Conservation (phyloP, 2,329 filamentous ascomycete species). For the Trichoderma lentiforme region DNA sequence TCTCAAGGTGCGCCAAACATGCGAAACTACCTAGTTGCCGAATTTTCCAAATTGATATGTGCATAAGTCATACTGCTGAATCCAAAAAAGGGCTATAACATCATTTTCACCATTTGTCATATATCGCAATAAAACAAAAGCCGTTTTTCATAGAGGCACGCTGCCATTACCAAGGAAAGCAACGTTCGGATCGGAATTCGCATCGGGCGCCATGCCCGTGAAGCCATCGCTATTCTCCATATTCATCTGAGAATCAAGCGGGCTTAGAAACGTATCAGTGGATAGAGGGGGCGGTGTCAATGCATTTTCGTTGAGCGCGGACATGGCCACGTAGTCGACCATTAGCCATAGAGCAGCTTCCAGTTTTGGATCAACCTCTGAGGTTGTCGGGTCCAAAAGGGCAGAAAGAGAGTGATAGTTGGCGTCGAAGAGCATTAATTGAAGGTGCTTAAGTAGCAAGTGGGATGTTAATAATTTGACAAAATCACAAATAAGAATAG, state of each 20-base stretch:
- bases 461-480: slow-evolving; percentile 5
- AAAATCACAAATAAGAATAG: neutral
- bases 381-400: neutral
- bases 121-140: neutral
- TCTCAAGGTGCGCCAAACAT: neutral
- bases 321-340: slow-evolving; percentile 16
- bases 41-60: neutral
- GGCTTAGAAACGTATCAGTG: slow-evolving; percentile 8
- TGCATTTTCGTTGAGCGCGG: slow-evolving; percentile 3
- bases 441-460: slow-evolving; percentile 9
- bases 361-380: slow-evolving; percentile 10
- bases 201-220: neutral
- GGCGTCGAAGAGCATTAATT: slow-evolving; percentile 16
- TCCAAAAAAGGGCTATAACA: neutral
- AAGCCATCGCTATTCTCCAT: slow-evolving; percentile 2
- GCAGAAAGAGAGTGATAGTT: slow-evolving; percentile 11
- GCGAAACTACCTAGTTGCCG: neutral
- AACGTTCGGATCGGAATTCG: slow-evolving; percentile 6
- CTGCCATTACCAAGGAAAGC: slow-evolving; percentile 1
- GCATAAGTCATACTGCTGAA: neutral
- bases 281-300: slow-evolving; percentile 3
- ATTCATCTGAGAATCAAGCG: slow-evolving; percentile 2
- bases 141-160: neutral
- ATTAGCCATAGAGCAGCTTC: slow-evolving; percentile 9
- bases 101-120: neutral